phyloP scores from a whole-genome alignment of 176 grass and related monocot species.

The Rhynchospora pubera region DNA sequence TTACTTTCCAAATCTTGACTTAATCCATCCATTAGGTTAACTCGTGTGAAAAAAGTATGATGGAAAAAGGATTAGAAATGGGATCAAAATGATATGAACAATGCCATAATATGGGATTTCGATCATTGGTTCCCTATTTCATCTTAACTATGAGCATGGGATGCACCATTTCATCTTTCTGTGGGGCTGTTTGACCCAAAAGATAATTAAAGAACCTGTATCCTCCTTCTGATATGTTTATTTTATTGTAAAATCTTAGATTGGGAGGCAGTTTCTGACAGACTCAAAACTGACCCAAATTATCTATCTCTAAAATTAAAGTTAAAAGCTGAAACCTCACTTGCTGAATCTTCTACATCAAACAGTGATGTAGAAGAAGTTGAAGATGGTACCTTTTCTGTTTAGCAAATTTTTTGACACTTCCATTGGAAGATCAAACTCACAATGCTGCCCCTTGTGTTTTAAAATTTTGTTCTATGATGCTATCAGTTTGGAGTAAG shows the following conservation, averaged over 20 bases:
- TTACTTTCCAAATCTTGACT: background rate
- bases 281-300: conserved; percentile 23
- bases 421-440: background rate
- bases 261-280: conserved; percentile 74
- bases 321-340: background rate
- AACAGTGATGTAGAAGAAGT: background rate
- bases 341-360: background rate
- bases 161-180: background rate
- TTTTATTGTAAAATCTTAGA: conserved; percentile 38
- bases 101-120: background rate
- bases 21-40: background rate
- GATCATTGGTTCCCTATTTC: background rate
- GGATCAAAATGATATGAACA: background rate
- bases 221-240: conserved; percentile 1
- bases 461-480: background rate
- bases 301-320: conserved; percentile 24
- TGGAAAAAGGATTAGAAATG: background rate
- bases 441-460: background rate
- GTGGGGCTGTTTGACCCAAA: no score
- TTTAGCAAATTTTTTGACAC: background rate
- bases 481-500: background rate
- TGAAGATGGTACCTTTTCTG: conserved; percentile 13
- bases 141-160: background rate
- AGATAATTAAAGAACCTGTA: background rate
- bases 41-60: background rate